Conservation (phyloP, 2,329 filamentous ascomycete genomes). For the Aureobasidium mangrovei region DNA sequence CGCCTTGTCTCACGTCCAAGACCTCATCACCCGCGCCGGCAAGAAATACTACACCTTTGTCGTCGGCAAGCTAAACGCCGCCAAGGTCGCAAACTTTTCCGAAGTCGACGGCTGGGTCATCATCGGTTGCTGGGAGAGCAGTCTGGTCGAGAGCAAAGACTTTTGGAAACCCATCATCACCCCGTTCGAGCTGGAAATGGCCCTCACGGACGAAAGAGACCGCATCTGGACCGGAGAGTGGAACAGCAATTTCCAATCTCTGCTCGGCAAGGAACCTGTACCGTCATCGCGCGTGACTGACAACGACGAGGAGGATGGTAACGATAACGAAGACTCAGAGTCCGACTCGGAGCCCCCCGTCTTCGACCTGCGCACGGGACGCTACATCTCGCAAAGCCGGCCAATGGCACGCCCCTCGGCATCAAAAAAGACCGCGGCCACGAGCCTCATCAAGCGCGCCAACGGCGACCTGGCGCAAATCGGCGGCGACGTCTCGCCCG, state of each 20-base stretch:
- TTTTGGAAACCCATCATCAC: conserved; percentile 88
- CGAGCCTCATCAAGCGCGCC: conserved; percentile 51
- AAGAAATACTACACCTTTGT: conserved; percentile 97
- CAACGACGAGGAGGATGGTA: too few relatives aligned
- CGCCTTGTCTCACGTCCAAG: conserved; percentile 65
- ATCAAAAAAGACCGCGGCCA: conserved; percentile 1
- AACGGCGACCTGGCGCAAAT: conserved; percentile 70
- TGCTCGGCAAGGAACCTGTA: conserved; percentile 40
- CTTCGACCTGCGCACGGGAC: conserved; percentile 84
- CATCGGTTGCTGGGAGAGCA: conserved; percentile 96
- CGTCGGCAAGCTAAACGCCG: conserved; percentile 90
- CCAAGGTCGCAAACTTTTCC: conserved; percentile 92
- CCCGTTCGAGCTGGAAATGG: conserved; percentile 82
- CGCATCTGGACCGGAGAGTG: conserved; percentile 81
- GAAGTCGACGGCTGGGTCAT: conserved; percentile 97
- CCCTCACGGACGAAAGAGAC: conserved; percentile 63
- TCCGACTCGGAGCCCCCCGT: conserved; percentile 65
- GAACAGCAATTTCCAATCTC: conserved; percentile 73
- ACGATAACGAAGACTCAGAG: conserved; percentile 65
- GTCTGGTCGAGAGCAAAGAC: conserved; percentile 76
- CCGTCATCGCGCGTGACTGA: conserved; percentile 18
- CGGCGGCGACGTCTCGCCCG: conserved; percentile 81
- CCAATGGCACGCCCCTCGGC: conserved; percentile 48
- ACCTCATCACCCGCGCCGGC: conserved; percentile 64
- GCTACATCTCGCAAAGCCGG: conserved; percentile 67